Conservation (phyloP, 2,329 filamentous ascomycete species). For the Beauveria varroae region DNA sequence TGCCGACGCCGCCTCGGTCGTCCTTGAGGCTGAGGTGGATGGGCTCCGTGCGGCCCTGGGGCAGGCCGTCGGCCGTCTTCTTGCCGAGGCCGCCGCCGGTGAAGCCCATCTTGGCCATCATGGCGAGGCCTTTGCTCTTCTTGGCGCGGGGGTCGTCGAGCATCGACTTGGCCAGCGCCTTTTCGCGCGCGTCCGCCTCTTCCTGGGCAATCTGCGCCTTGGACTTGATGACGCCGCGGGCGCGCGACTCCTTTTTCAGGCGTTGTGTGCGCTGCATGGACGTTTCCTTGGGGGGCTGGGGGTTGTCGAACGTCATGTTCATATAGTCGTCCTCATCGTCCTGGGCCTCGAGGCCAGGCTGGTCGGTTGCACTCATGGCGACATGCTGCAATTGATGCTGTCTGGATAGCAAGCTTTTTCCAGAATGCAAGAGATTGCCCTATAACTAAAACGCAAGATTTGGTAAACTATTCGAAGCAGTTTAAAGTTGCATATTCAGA, state of each 20-base stretch:
- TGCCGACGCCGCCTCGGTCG: slow-evolving; percentile 72
- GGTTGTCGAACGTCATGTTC: slow-evolving; percentile 81
- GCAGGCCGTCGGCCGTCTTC: slow-evolving; percentile 38
- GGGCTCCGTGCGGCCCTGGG: slow-evolving; percentile 50
- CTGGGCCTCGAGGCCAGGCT: slow-evolving; percentile 20
- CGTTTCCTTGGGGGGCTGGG: slow-evolving; percentile 45
- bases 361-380: slow-evolving; percentile 2
- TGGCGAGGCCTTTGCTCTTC: slow-evolving; percentile 79
- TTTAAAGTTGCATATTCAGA: too few relatives aligned
- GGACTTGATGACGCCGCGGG: slow-evolving; percentile 61
- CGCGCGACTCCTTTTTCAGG: slow-evolving; percentile 56
- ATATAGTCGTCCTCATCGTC: slow-evolving; percentile 94
- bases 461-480: too few relatives aligned
- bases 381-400: slow-evolving; percentile 2
- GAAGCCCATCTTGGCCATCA: slow-evolving; percentile 97
- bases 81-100: slow-evolving; percentile 67
- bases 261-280: slow-evolving; percentile 48
- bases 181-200: slow-evolving; percentile 64
- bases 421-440: too few relatives aligned
- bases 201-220: slow-evolving; percentile 77
- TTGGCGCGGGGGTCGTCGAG: slow-evolving; percentile 49
- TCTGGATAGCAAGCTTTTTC: neutral
- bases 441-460: too few relatives aligned
- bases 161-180: slow-evolving; percentile 66
- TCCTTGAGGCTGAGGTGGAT: slow-evolving; percentile 71